phyloP scores from a whole-genome alignment of 2,329 filamentous ascomycete species.

The Exutisphaerella laricina region DNA sequence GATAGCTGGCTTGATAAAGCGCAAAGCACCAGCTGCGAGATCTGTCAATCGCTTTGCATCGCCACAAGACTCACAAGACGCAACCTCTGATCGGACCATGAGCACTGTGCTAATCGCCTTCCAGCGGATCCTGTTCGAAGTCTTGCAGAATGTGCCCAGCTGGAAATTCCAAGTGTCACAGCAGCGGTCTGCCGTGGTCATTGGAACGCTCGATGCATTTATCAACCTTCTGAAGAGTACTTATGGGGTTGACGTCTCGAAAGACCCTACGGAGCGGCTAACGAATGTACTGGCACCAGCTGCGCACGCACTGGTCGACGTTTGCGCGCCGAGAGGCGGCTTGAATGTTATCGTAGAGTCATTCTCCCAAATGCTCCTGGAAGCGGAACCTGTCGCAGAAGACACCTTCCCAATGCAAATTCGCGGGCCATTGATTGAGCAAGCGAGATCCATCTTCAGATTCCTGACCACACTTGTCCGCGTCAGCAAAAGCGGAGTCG shows the following conservation, averaged over 20 bases:
- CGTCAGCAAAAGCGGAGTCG: slow-evolving; percentile 12
- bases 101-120: slow-evolving; percentile 66
- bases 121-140: slow-evolving; percentile 69
- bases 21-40: slow-evolving; percentile 48
- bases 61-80: slow-evolving; percentile 53
- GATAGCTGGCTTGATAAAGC: slow-evolving; percentile 61
- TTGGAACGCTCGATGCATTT: slow-evolving; percentile 63
- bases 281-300: slow-evolving; percentile 63
- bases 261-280: slow-evolving; percentile 43
- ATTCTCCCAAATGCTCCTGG: slow-evolving; percentile 16
- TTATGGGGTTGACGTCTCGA: slow-evolving; percentile 65
- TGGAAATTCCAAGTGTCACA: slow-evolving; percentile 73
- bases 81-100: slow-evolving; percentile 72
- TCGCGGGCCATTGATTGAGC: slow-evolving; percentile 18
- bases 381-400: slow-evolving; percentile 19
- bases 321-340: slow-evolving; percentile 47
- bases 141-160: slow-evolving; percentile 76
- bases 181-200: slow-evolving; percentile 64
- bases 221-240: slow-evolving; percentile 65
- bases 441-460: slow-evolving; percentile 12
- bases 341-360: slow-evolving; percentile 15
- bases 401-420: slow-evolving; percentile 17
- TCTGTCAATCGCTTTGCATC: slow-evolving; percentile 41
- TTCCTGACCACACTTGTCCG: slow-evolving; percentile 22
- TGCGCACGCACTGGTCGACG: slow-evolving; percentile 68